phyloP scores from a whole-genome alignment of 768 basidiomycete genomes.

The Cystofilobasidium ferigula region DNA sequence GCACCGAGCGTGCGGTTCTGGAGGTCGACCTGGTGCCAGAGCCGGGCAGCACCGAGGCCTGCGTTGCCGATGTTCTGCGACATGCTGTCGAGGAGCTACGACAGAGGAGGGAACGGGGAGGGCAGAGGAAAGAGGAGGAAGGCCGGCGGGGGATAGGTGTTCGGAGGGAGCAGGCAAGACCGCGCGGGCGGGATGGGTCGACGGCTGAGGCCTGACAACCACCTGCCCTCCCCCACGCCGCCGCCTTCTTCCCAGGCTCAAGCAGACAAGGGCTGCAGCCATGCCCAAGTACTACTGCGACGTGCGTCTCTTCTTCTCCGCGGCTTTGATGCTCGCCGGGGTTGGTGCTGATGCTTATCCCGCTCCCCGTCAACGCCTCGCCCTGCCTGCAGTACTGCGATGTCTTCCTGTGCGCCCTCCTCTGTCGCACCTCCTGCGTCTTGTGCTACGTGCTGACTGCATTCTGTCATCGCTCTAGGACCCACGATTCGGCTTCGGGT shows the following conservation, averaged over 20 bases:
- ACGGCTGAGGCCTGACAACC: background rate
- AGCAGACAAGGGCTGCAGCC: background rate
- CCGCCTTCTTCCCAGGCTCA: background rate
- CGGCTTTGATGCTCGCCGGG: too few relatives aligned
- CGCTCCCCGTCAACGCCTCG: background rate
- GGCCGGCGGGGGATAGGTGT: background rate
- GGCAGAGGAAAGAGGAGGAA: background rate
- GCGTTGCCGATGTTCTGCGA: constrained; percentile 56
- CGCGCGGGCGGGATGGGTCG: background rate
- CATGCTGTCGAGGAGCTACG: constrained; percentile 9
- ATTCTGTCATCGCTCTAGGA: constrained; percentile 34
- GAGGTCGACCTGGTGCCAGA: constrained; percentile 93
- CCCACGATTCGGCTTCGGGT: constrained; percentile 91
- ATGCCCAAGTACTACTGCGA: constrained; percentile 28
- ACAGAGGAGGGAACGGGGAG: background rate
- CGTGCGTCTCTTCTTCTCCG: constrained; percentile 17
- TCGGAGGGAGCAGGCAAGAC: background rate
- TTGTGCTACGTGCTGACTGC: background rate
- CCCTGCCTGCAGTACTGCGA: constrained; percentile 23
- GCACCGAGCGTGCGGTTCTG: constrained; percentile 72
- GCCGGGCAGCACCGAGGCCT: constrained; percentile 83
- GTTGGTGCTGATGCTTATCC: background rate
- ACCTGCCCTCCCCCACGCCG: background rate
- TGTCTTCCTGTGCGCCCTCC: constrained; percentile 16
- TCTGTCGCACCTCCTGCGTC: background rate